Percentiles rank a stretch among this genome's conserved stretches.
phyloP scores from a whole-genome alignment of 352 stramenopile species.

The Phytophthora cryptogea region DNA sequence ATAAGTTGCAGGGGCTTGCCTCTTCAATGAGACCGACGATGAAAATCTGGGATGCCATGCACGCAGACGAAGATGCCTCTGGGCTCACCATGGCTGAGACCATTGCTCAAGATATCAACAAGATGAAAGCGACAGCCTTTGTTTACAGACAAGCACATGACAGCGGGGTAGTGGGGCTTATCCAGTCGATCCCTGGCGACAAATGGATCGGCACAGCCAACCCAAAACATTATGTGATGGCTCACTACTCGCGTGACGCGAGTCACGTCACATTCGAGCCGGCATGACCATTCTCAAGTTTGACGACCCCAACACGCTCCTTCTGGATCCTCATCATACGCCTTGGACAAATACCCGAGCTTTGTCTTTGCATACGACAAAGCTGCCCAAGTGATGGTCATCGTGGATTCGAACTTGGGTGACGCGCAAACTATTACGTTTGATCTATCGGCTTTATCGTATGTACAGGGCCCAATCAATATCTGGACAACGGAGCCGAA shows the following conservation, averaged over 20 bases:
- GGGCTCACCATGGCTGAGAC: constrained; percentile 46
- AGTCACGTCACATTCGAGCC: constrained; percentile 49
- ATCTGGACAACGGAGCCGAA: constrained; percentile 18
- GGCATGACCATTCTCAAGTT: constrained; percentile 43
- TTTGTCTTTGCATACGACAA: constrained; percentile 26
- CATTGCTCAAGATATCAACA: constrained; percentile 50
- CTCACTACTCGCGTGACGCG: constrained; percentile 55
- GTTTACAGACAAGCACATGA: constrained; percentile 57
- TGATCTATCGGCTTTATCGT: constrained; percentile 7
- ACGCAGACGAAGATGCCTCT: constrained; percentile 41
- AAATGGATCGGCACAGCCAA: constrained; percentile 43
- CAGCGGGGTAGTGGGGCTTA: constrained; percentile 40
- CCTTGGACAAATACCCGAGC: constrained; percentile 12
- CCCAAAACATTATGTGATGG: constrained; percentile 50
- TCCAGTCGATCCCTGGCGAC: constrained; percentile 46
- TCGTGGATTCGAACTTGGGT: constrained; percentile 16
- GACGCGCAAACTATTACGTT: constrained; percentile 15
- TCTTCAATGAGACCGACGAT: constrained; percentile 13
- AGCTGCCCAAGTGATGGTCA: constrained; percentile 7
- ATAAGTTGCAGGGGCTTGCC: constrained; percentile 30
- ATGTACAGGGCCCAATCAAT: constrained; percentile 6
- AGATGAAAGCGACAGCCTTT: constrained; percentile 44
- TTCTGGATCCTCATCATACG: constrained; percentile 16
- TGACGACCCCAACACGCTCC: constrained; percentile 19
- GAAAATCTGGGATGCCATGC: constrained; percentile 48